Evolutionary conservation across 139 green algal species (phyloP), one percentile per base, ranked within the genome.

Genomic region (Micractinium sp.): DNA sequence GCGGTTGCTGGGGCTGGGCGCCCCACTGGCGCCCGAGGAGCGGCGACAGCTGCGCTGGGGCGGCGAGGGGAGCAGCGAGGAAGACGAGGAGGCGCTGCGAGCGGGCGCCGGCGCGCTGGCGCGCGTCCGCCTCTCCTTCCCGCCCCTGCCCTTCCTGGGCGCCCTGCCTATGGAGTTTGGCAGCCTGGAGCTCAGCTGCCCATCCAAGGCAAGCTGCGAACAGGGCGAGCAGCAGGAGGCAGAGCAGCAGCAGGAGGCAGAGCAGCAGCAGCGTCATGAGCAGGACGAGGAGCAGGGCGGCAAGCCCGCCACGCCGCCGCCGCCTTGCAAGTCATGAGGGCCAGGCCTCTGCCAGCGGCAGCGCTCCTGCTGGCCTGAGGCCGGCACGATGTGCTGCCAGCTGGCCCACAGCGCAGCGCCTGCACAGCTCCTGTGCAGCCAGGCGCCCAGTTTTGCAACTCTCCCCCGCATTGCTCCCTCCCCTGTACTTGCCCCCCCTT

Each of bases 201-300:
- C 90, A 15, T 88, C 86, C 22, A 92, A 90, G 69, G 86, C 82
- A 0, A 38, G 13, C 23, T 92, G 90, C 53, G 73, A 88, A 56
- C 23, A 91, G 81, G 79, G 29, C 2, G 41, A 77, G 80, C 18
- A 86, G 87, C 15, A 33, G 63, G 38, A 86, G 22, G n/a, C 29
- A 14, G 31, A 35, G 41, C 29, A 67, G 81, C 3, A 38, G 82
- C 33, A 61, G 82, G 15, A 38, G 61, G 76, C 61, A 80, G 76
- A 82, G 35, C 29, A 84, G 7, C 27, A 67, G 78, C 41, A 69
- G 41, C 53, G 12, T 20, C 5, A 79, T 13, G 2, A 63, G 77
- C 39, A 83, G 38, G 38, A 83, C 4, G 1, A 83, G 25, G 14
- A 61, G 38, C 38, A 33, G 39, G 29, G 36, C 75, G 15, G 33